Percentiles rank a stretch among this genome's conserved stretches.
Evolutionary conservation across 164 flowering plant species (phyloP).

Genomic region (Vitis cinerea): DNA sequence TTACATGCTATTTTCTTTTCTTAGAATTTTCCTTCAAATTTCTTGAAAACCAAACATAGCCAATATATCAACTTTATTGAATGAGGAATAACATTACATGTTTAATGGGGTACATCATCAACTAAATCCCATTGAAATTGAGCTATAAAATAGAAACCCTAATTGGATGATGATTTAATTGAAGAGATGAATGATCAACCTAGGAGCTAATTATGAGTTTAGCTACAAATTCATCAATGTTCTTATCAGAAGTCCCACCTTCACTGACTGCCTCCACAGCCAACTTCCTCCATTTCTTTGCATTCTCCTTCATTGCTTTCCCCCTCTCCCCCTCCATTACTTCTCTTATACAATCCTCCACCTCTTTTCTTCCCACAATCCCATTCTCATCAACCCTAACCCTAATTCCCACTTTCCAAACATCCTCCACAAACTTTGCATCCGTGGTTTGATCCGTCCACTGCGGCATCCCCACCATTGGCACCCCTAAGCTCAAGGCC

Average conservation of each 20-base stretch:
- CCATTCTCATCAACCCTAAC: slow-evolving; percentile 29
- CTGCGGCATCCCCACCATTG: slow-evolving; percentile 39
- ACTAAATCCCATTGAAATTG: too few species aligned
- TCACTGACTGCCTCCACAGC: slow-evolving; percentile 21
- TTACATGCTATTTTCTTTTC: too few species aligned
- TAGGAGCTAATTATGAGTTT: not conserved
- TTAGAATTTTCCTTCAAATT: too few species aligned
- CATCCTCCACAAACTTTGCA: slow-evolving; percentile 28
- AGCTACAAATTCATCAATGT: slow-evolving; percentile 21
- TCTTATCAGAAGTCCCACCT: slow-evolving; percentile 28
- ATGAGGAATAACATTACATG: too few species aligned
- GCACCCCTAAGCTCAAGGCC: slow-evolving; percentile 36
- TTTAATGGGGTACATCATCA: too few species aligned
- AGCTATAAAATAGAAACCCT: too few species aligned
- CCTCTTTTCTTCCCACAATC: slow-evolving; percentile 27
- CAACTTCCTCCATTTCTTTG: slow-evolving; percentile 22
- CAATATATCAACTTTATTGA: too few species aligned
- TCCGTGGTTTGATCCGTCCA: slow-evolving; percentile 40
- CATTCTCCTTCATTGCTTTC: slow-evolving; percentile 19
- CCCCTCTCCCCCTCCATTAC: slow-evolving; percentile 33
- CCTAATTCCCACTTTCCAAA: slow-evolving; percentile 33
- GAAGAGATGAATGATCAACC: too few species aligned
- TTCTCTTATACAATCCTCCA: slow-evolving; percentile 20
- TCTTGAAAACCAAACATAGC: too few species aligned
- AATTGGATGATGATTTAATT: too few species aligned